Conservation (phyloP, 2,329 filamentous ascomycete genomes). For the Neopestalotiopsis sp. region DNA sequence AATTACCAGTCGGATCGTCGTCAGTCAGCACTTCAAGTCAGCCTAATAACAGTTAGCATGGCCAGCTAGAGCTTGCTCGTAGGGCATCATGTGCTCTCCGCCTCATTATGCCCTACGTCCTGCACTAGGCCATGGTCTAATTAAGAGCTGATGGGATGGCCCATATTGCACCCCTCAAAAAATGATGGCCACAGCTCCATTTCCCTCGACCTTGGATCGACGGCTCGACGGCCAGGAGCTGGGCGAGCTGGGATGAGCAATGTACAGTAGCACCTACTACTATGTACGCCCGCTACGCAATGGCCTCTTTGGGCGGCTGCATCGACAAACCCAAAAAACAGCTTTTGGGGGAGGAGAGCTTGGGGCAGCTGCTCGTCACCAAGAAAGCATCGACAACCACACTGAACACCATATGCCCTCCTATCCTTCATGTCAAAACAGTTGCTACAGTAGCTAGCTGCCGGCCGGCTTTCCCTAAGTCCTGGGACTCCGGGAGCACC, state of each 20-base stretch:
- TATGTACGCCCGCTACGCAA: not conserved
- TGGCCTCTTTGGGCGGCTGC: conserved; percentile 3
- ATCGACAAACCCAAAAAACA: conserved; percentile 12
- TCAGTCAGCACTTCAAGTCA: conserved; percentile 3
- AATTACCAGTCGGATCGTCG: not conserved
- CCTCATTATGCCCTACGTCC: conserved; percentile 14
- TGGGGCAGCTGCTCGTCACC: conserved; percentile 15
- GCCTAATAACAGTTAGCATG: conserved; percentile 1
- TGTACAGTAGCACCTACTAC: not conserved
- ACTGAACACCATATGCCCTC: conserved; percentile 11
- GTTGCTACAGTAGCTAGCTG: not conserved
- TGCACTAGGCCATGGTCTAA: conserved; percentile 10
- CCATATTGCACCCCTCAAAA: conserved; percentile 3
- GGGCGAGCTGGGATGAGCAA: not conserved
- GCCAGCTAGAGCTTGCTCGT: not conserved
- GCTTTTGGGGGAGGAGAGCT: conserved; percentile 3
- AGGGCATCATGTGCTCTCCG: conserved; percentile 9
- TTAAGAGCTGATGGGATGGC: not conserved
- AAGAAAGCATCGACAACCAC: conserved; percentile 11
- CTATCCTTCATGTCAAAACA: conserved; percentile 1
- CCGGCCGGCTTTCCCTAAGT: not conserved
- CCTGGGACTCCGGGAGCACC: not conserved
- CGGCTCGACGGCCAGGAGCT: not conserved
- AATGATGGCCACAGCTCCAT: conserved; percentile 14
- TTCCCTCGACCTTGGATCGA: not conserved